These are phyloP conservation scores for Aspergillus neotritici DNA, from an alignment of 2,329 filamentous ascomycete genomes.

Conservation along the genomic window DNA sequence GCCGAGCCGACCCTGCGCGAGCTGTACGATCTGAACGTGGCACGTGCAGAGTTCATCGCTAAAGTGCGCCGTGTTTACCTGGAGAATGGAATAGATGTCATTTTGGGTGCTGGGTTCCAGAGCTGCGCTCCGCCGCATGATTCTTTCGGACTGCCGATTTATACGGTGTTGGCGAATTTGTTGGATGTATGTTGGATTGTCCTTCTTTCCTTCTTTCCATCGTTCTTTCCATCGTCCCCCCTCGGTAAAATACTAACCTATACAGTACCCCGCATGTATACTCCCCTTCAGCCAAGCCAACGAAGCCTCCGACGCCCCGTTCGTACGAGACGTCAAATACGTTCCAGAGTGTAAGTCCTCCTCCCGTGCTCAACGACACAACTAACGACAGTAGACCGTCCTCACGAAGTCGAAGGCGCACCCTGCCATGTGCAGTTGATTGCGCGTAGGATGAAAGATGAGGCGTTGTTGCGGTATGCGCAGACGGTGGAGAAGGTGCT, in stretches of 20 bases:
- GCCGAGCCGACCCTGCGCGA: slow-evolving; percentile 15
- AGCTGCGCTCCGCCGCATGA: slow-evolving; percentile 20
- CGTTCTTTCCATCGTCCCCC: too few relatives aligned
- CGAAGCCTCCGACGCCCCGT: slow-evolving; percentile 12
- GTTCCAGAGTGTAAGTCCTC: slow-evolving; percentile 15
- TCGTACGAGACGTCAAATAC: slow-evolving; percentile 16
- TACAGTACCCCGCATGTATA: slow-evolving; percentile 18
- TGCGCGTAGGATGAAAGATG: slow-evolving; percentile 20
- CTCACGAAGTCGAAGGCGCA: slow-evolving; percentile 15
- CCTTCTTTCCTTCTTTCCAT: background rate
- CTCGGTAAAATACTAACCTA: background rate
- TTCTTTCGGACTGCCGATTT: slow-evolving; percentile 15
- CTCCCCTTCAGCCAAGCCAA: slow-evolving; percentile 18
- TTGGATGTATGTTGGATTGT: slow-evolving; percentile 17
- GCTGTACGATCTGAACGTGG: slow-evolving; percentile 16
- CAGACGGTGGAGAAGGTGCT: slow-evolving; percentile 12
- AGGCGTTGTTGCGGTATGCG: slow-evolving; percentile 15
- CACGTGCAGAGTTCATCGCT: slow-evolving; percentile 7
- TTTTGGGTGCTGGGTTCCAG: slow-evolving; percentile 20
- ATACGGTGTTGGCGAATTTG: slow-evolving; percentile 19
- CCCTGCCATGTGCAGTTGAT: slow-evolving; percentile 22
- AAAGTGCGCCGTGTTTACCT: slow-evolving; percentile 14
- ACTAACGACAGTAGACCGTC: slow-evolving; percentile 9
- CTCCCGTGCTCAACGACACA: background rate
- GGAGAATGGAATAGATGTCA: slow-evolving; percentile 17